Evolutionary conservation across 768 basidiomycete species (phyloP).

Genomic region (Artomyces pyxidatus): DNA sequence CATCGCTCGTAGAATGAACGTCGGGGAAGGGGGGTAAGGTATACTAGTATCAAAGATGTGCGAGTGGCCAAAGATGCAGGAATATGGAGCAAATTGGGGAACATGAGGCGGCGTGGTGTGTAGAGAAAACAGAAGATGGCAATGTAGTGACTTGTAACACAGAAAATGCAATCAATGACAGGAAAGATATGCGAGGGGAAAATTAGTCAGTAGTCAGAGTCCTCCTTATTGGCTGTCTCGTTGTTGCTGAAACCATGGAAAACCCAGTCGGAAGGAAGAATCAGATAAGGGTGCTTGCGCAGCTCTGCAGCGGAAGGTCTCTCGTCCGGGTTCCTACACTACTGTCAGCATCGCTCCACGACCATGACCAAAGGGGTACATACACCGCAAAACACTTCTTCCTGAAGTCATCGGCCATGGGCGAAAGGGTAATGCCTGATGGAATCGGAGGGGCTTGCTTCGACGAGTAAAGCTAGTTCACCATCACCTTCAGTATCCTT

Average conservation of each 20-base stretch:
- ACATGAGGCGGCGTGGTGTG: conserved; percentile 1
- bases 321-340: conserved; percentile 66
- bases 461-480: conserved; percentile 67
- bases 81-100: not conserved
- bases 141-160: not conserved
- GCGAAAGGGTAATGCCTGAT: conserved; percentile 65
- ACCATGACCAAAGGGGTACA: conserved; percentile 21
- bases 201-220: conserved; percentile 14
- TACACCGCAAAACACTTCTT: conserved; percentile 85
- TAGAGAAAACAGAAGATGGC: not conserved
- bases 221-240: conserved; percentile 2
- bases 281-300: conserved; percentile 70
- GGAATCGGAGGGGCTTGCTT: conserved; percentile 87
- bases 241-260: conserved; percentile 48
- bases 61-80: not conserved
- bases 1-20: conserved; percentile 12
- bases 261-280: conserved; percentile 62
- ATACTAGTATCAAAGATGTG: not conserved
- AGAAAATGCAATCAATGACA: conserved; percentile 7
- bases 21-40: conserved; percentile 8
- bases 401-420: conserved; percentile 79
- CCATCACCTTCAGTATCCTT: too few relatives aligned
- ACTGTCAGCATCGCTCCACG: not conserved
- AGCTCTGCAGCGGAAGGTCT: conserved; percentile 76
- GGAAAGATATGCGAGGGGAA: conserved; percentile 5